Evolutionary conservation across 2,329 filamentous ascomycete species (phyloP).

Genomic region (Fusarium anthophilum): DNA sequence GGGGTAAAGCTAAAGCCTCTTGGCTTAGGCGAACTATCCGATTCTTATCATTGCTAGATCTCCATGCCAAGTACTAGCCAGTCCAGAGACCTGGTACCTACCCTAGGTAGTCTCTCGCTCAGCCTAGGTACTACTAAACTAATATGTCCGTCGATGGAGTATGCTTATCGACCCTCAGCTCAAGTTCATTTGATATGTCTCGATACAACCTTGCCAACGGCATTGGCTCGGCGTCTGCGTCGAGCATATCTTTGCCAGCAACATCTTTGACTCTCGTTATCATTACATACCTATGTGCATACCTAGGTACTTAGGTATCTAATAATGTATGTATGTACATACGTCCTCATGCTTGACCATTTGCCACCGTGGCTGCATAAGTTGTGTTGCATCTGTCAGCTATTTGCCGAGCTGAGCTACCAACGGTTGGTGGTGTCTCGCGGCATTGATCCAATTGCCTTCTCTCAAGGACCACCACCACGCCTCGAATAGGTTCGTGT

Average conservation of each 20-base stretch:
- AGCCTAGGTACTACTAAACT: neutral
- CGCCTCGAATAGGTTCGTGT: neutral
- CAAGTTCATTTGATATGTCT: neutral
- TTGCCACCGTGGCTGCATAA: conserved; percentile 25
- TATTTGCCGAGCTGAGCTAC: conserved; percentile 25
- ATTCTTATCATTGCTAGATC: conserved; percentile 15
- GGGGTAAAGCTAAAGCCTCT: conserved; percentile 10
- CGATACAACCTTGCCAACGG: neutral
- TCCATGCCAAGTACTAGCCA: conserved; percentile 8
- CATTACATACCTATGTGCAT: neutral
- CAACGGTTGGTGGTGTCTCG: neutral
- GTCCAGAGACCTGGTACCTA: neutral
- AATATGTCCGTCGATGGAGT: neutral
- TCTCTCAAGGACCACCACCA: conserved; percentile 18
- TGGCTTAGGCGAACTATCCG: neutral
- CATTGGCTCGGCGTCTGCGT: neutral
- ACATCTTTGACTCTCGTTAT: neutral
- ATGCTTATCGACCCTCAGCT: neutral
- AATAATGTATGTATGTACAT: neutral
- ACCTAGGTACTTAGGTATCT: neutral
- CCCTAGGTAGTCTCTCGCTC: neutral
- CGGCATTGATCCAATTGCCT: conserved; percentile 18
- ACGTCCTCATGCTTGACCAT: neutral
- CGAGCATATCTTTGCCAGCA: neutral
- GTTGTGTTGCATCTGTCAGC: neutral